phyloP scores from a whole-genome alignment of 2,329 filamentous ascomycete species.

The Balansia obtecta region DNA sequence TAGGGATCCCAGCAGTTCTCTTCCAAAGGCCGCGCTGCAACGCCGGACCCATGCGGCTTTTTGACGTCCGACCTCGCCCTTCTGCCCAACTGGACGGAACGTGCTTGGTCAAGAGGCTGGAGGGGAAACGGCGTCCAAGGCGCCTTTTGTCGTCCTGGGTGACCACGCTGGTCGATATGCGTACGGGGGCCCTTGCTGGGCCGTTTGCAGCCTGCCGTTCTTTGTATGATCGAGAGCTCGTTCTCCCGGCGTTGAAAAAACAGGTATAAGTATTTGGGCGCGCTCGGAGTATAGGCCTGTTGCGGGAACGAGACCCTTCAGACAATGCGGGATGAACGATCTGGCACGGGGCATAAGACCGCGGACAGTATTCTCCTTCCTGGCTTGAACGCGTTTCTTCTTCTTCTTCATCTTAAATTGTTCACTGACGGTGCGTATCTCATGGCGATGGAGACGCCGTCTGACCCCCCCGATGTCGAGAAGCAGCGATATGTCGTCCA shows the following conservation, averaged over 20 bases:
- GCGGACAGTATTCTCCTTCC: not conserved
- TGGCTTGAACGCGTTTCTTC: not conserved
- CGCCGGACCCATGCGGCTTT: no score
- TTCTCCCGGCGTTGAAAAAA: not conserved
- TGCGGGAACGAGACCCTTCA: not conserved
- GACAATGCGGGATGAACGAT: not conserved
- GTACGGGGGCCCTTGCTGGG: not conserved
- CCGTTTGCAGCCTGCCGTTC: not conserved
- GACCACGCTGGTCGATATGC: not conserved
- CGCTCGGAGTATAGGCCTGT: no score
- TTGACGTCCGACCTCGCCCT: not conserved
- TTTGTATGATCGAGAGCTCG: not conserved
- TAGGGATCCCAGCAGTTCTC: not conserved
- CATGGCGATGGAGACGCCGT: not conserved
- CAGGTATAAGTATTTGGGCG: conserved; percentile 1
- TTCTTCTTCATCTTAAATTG: not conserved
- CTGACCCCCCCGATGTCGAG: not conserved
- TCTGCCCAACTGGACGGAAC: not conserved
- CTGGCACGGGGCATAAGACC: not conserved
- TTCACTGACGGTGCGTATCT: not conserved
- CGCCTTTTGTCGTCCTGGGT: not conserved
- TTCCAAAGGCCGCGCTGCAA: not conserved
- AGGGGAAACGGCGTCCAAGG: not conserved
- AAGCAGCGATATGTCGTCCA: not conserved
- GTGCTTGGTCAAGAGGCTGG: not conserved